Evolutionary conservation across 306 rosid genomes (phyloP).

Genomic region (Quercus robur): DNA sequence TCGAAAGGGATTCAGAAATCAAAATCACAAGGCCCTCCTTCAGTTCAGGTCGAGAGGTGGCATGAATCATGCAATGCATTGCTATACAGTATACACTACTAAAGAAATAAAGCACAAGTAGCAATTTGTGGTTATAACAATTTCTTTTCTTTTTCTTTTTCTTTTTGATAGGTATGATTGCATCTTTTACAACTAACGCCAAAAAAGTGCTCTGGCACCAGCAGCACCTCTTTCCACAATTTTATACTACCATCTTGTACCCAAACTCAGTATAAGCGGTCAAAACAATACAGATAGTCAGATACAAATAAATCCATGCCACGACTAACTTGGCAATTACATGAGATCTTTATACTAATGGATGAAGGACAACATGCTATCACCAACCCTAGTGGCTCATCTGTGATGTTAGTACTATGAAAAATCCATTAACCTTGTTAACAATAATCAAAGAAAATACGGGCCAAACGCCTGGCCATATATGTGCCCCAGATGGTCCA

Average conservation of each 20-base stretch:
- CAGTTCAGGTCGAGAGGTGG: no score
- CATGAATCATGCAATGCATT: no score
- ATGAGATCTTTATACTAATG: not conserved
- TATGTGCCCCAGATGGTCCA: conserved; percentile 13
- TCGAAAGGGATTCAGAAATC: no score
- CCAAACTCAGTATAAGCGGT: not conserved
- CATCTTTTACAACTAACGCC: not conserved
- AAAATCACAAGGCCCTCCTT: no score
- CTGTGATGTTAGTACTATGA: conserved; percentile 12
- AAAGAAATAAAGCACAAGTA: no score
- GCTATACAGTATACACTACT: no score
- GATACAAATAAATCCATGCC: not conserved
- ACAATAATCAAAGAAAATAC: not conserved
- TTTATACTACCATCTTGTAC: conserved; percentile 1
- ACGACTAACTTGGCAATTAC: conserved; percentile 3
- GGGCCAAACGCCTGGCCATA: not conserved
- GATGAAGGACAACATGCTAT: not conserved
- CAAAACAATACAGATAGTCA: conserved; percentile 1
- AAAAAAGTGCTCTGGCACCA: not conserved
- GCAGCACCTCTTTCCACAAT: not conserved
- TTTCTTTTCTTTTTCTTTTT: no score
- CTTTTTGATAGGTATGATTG: not conserved
- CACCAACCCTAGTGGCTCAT: conserved; percentile 10
- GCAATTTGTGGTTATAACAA: no score
- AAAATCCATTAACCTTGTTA: not conserved